phyloP scores from a whole-genome alignment of 805 yeast genomes.

The Yamadazyma laniorum region DNA sequence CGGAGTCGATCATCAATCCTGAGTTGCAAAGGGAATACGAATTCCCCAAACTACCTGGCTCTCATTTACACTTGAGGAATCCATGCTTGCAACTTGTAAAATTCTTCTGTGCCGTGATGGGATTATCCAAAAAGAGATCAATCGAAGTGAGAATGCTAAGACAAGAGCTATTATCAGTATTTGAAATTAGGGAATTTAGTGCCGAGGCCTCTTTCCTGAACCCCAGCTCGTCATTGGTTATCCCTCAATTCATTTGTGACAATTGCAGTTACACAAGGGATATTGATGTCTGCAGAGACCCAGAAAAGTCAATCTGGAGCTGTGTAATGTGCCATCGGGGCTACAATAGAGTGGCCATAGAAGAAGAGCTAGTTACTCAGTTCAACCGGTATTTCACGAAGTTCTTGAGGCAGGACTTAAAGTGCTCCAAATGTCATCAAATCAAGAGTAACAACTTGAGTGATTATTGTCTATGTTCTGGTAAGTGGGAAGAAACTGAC shows the following conservation, averaged over 20 bases:
- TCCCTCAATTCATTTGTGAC: slow-evolving; percentile 73
- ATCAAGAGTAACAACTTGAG: slow-evolving; percentile 69
- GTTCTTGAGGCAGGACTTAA: slow-evolving; percentile 76
- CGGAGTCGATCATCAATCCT: slow-evolving; percentile 67
- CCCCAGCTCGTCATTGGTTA: slow-evolving; percentile 67
- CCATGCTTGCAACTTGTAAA: slow-evolving; percentile 84
- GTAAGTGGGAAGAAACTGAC: slow-evolving; percentile 68
- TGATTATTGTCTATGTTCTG: slow-evolving; percentile 82
- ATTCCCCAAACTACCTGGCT: slow-evolving; percentile 79
- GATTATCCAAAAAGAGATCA: slow-evolving; percentile 59
- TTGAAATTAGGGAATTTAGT: slow-evolving; percentile 85
- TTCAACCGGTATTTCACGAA: slow-evolving; percentile 53
- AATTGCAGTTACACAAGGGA: slow-evolving; percentile 74
- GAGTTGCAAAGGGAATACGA: slow-evolving; percentile 62
- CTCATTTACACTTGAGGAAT: slow-evolving; percentile 53
- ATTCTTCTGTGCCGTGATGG: slow-evolving; percentile 66
- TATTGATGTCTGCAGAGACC: slow-evolving; percentile 78
- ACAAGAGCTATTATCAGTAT: slow-evolving; percentile 64
- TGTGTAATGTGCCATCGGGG: slow-evolving; percentile 67
- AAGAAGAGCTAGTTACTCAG: slow-evolving; percentile 73
- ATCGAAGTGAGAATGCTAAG: slow-evolving; percentile 75
- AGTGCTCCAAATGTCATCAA: slow-evolving; percentile 73
- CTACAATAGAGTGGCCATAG: slow-evolving; percentile 67
- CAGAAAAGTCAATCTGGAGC: slow-evolving; percentile 49
- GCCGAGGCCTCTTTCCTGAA: slow-evolving; percentile 67